Conservation (phyloP, 2,329 filamentous ascomycete genomes). For the Juglanconis oblonga region DNA sequence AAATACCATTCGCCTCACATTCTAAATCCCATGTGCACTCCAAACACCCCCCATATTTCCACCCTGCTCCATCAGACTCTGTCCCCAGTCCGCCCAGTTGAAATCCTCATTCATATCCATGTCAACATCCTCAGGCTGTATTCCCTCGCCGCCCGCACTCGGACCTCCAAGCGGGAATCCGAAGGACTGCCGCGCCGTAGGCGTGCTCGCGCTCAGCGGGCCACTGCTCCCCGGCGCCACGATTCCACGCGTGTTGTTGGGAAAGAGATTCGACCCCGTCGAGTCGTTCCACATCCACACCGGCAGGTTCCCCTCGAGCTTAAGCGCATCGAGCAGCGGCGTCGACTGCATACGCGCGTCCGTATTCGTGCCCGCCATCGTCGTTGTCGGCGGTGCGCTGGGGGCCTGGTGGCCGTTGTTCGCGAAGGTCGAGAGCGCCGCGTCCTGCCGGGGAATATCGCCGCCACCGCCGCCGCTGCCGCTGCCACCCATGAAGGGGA, state of each 20-base stretch:
- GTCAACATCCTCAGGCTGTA: slow-evolving; percentile 28
- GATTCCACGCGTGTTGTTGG: not conserved
- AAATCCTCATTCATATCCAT: slow-evolving; percentile 36
- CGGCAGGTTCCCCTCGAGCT: slow-evolving; percentile 44
- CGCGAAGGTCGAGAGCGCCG: slow-evolving; percentile 14
- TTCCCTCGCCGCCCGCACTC: not conserved
- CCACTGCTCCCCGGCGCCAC: not conserved
- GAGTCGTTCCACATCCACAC: slow-evolving; percentile 53
- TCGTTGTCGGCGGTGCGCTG: not conserved
- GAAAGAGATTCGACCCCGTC: not conserved
- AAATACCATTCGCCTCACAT: not conserved
- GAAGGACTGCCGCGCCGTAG: slow-evolving; percentile 2
- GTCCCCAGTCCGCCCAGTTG: slow-evolving; percentile 36
- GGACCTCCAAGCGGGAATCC: slow-evolving; percentile 17
- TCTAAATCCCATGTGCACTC: slow-evolving; percentile 19
- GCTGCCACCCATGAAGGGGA: slow-evolving; percentile 11
- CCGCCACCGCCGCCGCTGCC: slow-evolving; percentile 7
- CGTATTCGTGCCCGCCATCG: not conserved
- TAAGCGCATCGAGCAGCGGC: slow-evolving; percentile 36
- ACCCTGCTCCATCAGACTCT: slow-evolving; percentile 30
- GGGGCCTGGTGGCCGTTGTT: not conserved
- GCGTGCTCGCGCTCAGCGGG: slow-evolving; percentile 2
- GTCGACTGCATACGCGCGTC: slow-evolving; percentile 15
- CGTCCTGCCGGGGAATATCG: slow-evolving; percentile 22
- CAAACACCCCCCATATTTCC: slow-evolving; percentile 25